A percentile compares a stretch with the other conserved stretches of the same genome.
Evolutionary conservation across 2,329 filamentous ascomycete genomes (phyloP).

Genomic region (Hymenotorrendiella dingleyae): DNA sequence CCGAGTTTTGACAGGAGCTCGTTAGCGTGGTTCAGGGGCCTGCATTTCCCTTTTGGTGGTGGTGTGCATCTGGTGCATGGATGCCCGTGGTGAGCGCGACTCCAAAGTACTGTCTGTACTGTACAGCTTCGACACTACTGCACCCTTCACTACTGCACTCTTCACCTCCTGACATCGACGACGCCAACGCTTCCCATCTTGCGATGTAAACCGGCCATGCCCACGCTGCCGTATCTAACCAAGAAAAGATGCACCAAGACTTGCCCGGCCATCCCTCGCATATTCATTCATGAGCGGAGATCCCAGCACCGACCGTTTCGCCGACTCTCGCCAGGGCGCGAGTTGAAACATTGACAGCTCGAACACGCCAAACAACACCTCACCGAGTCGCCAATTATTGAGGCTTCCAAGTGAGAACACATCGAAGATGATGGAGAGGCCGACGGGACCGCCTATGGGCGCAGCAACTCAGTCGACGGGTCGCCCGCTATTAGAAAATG

Average conservation of each 20-base stretch:
- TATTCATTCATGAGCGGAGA: not conserved
- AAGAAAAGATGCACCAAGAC: too few species aligned
- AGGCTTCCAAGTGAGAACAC: conserved; percentile 9
- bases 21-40: too few species aligned
- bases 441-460: conserved; percentile 29
- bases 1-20: too few species aligned
- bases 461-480: conserved; percentile 32
- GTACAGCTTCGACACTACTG: too few species aligned
- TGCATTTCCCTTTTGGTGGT: too few species aligned
- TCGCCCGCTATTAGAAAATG: conserved; percentile 37
- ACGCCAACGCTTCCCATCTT: too few species aligned
- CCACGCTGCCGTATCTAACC: not conserved
- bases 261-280: not conserved
- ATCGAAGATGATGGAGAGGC: conserved; percentile 27
- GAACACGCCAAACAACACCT: conserved; percentile 15
- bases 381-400: conserved; percentile 11
- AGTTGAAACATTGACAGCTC: conserved; percentile 23
- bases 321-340: conserved; percentile 8
- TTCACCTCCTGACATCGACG: too few species aligned
- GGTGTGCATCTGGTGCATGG: too few species aligned
- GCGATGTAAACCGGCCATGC: not conserved
- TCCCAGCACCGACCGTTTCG: conserved; percentile 1
- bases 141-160: too few species aligned
- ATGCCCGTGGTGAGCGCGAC: too few species aligned
- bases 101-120: too few species aligned